Base-by-base conservation (phyloP, 2,329 filamentous ascomycete species). In the Pseudogymnoascus sp. region DNA sequence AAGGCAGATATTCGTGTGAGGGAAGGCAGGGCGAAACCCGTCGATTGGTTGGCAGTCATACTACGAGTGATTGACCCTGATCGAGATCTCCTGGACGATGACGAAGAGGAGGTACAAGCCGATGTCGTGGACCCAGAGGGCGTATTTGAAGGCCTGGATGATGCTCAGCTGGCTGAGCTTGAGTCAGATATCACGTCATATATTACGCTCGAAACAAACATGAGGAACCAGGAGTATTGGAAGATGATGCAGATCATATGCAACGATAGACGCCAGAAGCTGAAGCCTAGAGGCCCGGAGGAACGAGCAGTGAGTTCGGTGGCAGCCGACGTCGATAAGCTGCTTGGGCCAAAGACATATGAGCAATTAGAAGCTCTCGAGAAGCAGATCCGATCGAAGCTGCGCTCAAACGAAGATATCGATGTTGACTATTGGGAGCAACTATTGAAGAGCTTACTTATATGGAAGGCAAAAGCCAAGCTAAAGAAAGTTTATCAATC, bases 371-470 rank as follows among this genome's bases (percentile, higher is more conserved):
- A 93, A 72, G 84, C 84, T 16, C 80, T 99, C 59, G 93, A 99
- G 76, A 84, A 81, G 67, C 93, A 98, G 77, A 95, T 99, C 74
- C 87, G 86, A 73, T 80, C 82, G 14, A 99, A 99, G 78, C 79
- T 99, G 59, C 83, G 87, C 61, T 96, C 91, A 6, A 88, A 96
- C 72, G 93, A 97, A 72, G 88, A 90, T 8, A 93, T 99, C 68
- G 95, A 99, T 75, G 91, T 90, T 2, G 95, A 99, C 76, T 99
- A 98, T 75, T 99, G 95, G 95, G 91, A 96, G 73, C 91, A 96
- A 73, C 81, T 99, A 14, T 80, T 99, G 65, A 87, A 88, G 68
- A 96, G 88, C 72, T 79, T 99, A 66, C 81, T 89, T 6, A 86
- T 96, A 1, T 97, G 91, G 87, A 98, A 98, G 78, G 91, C 95